phyloP scores from a whole-genome alignment of 257 asterid species.

The Ocimum tenuiflorum region DNA sequence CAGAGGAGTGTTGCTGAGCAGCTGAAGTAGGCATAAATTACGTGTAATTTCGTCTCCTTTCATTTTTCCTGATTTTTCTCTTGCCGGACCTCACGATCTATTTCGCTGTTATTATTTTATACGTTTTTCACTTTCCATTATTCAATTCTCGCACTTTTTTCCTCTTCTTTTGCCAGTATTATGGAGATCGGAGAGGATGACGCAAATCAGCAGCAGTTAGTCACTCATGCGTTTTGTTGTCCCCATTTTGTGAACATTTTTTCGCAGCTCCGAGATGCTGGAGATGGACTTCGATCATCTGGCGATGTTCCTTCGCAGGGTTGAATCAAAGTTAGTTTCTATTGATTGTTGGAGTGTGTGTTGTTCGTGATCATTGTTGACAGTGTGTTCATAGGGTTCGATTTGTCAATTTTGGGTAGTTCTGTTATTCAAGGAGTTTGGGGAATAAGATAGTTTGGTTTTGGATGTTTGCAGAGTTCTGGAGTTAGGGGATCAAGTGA shows the following conservation, averaged over 20 bases:
- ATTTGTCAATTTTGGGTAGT: neutral
- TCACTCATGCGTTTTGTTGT: constrained; percentile 9
- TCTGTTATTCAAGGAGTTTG: constrained; percentile 3
- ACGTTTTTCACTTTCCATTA: neutral
- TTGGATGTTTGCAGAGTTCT: constrained; percentile 29
- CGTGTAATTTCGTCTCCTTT: constrained; percentile 4
- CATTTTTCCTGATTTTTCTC: neutral
- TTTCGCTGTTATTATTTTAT: neutral
- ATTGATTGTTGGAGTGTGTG: neutral
- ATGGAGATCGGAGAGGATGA: constrained; percentile 5
- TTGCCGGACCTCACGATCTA: neutral
- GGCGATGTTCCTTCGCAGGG: constrained; percentile 29
- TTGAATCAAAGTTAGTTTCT: constrained; percentile 37
- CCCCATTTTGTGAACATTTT: constrained; percentile 10
- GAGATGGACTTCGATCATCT: constrained; percentile 27
- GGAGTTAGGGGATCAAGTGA: constrained; percentile 35
- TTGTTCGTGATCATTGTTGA: neutral
- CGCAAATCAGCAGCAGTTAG: neutral
- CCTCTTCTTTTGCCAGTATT: neutral
- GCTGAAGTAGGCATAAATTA: constrained; percentile 18
- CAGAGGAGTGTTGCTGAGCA: constrained; percentile 20
- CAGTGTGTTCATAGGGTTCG: neutral
- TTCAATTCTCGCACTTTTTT: neutral
- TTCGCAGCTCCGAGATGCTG: constrained; percentile 25
- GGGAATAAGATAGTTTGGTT: neutral